Percentiles rank a stretch among this genome's conserved stretches.
Evolutionary conservation across 352 stramenopile species (phyloP).

Genomic region (Phytophthora melonis): DNA sequence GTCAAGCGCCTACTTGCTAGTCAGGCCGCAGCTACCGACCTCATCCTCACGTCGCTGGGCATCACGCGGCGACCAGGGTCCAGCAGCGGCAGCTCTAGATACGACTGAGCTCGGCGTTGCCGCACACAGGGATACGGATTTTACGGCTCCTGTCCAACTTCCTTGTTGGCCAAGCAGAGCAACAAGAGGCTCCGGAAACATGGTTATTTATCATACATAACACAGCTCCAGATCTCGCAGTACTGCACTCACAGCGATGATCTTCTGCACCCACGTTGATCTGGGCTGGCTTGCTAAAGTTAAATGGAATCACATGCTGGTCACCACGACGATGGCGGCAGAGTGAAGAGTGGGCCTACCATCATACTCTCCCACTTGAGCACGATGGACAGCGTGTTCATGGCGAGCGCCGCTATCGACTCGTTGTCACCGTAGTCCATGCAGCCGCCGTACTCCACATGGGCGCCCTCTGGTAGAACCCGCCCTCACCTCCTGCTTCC

Average conservation of each 20-base stretch:
- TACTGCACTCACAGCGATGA: slow-evolving; percentile 3
- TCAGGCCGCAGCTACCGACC: slow-evolving; percentile 54
- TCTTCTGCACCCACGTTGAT: slow-evolving; percentile 23
- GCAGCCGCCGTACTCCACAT: slow-evolving; percentile 75
- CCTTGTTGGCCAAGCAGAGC: background rate
- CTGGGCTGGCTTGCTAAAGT: slow-evolving; percentile 21
- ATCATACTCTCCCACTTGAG: slow-evolving; percentile 76
- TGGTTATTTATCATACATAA: slow-evolving; percentile 6
- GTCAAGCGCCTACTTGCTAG: slow-evolving; percentile 55
- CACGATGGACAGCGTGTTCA: slow-evolving; percentile 74
- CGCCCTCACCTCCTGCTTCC: slow-evolving; percentile 3
- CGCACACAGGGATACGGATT: background rate
- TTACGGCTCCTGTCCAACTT: background rate
- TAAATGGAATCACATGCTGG: slow-evolving; percentile 21
- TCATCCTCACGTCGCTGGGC: slow-evolving; percentile 65
- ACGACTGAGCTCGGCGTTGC: slow-evolving; percentile 18
- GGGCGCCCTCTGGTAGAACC: slow-evolving; percentile 52
- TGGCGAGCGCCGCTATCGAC: slow-evolving; percentile 59
- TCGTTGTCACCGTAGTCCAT: slow-evolving; percentile 67
- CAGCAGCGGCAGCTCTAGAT: slow-evolving; percentile 19
- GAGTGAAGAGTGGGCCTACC: slow-evolving; percentile 61
- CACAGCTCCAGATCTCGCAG: background rate
- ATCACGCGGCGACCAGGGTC: slow-evolving; percentile 36
- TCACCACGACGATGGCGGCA: slow-evolving; percentile 47
- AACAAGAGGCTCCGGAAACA: background rate